A percentile compares a stretch with the other conserved stretches of the same genome.
These are phyloP conservation scores for Sodiomyces alkalinus DNA, from an alignment of 2,329 filamentous ascomycete genomes.

Conservation along the genomic window DNA sequence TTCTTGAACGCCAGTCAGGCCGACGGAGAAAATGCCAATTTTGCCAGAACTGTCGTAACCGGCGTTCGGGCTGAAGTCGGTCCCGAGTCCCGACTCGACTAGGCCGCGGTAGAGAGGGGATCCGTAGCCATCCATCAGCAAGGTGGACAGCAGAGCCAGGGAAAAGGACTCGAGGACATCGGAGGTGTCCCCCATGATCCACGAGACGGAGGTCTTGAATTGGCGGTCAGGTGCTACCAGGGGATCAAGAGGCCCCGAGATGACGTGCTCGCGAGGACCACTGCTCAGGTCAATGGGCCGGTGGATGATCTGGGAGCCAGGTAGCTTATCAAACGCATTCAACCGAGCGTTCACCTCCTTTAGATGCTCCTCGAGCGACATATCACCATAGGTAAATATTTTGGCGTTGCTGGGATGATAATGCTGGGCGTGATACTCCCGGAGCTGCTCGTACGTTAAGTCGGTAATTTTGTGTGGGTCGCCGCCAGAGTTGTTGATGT, in stretches of 20 bases:
- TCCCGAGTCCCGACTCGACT: slow-evolving; percentile 78
- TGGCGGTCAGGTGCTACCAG: slow-evolving; percentile 76
- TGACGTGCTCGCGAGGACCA: slow-evolving; percentile 53
- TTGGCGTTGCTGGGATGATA: slow-evolving; percentile 98
- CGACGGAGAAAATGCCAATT: slow-evolving; percentile 75
- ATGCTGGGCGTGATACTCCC: slow-evolving; percentile 77
- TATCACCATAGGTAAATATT: slow-evolving; percentile 87
- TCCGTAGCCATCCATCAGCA: slow-evolving; percentile 88
- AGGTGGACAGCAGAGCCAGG: slow-evolving; percentile 62
- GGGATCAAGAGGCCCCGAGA: slow-evolving; percentile 73
- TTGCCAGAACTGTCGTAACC: slow-evolving; percentile 73
- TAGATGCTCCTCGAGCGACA: slow-evolving; percentile 71
- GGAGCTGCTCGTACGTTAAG: slow-evolving; percentile 78
- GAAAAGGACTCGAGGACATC: slow-evolving; percentile 83
- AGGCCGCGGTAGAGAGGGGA: slow-evolving; percentile 82
- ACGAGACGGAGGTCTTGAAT: slow-evolving; percentile 85
- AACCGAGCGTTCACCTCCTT: slow-evolving; percentile 64
- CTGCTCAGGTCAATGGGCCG: slow-evolving; percentile 54
- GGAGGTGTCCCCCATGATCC: slow-evolving; percentile 72
- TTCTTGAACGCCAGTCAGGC: slow-evolving; percentile 77
- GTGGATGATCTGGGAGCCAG: slow-evolving; percentile 59
- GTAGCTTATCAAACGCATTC: slow-evolving; percentile 54
- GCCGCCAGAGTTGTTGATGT: slow-evolving; percentile 90
- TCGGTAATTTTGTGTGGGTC: slow-evolving; percentile 95
- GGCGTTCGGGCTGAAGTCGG: slow-evolving; percentile 88